Base-by-base conservation (phyloP, 495 filamentous ascomycete species). In the Schizothecium vesticola region DNA sequence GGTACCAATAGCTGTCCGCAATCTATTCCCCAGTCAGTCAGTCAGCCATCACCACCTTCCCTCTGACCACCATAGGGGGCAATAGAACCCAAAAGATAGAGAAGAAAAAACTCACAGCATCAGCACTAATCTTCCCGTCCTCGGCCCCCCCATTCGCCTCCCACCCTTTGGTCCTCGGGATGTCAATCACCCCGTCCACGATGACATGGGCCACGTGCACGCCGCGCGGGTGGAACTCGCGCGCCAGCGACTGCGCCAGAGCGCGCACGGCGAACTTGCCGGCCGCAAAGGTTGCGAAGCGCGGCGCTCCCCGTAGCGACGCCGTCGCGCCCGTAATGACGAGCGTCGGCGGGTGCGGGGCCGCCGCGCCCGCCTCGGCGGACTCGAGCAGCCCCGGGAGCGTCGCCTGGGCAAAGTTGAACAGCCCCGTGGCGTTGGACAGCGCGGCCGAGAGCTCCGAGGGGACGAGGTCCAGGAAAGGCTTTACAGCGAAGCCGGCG, bases 301-400 rank as follows among this genome's bases (percentile, higher is more conserved):
- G 81, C 0, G 92, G 87, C 4, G 88, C 91, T 10, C 91, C 89
- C 68, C 89, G 89, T 3, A 96, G 58, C 16, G 89, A 92, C 3
- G 92, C 93, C 0, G 93, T 97, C 0, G 93, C 93, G 43, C 93
- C 91, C 0, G 94, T 97, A 79, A 97, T 90, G 76, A 97, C 90
- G 36, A 98, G 82, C 2, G 90, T 88, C 0, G 94, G 92, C 5
- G 92, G 92, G 73, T 93, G 71, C 22, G 83, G 80, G 12, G 69
- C 16, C 57, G 71, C n/a, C 0, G 33, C 1, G 12, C 11, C 13
- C 13, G 13, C 67, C 6, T 82, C 77, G 21, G 87, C 86, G 28
- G 81, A 70, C 0, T 78, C 78, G 24, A 93, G 86, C 22, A 97
- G 85, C 10, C 91, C 82, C 1, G 94, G 94, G 1, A 97, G 80